These are phyloP conservation scores for Trametes polyzona DNA, from an alignment of 1,284 basidiomycete genomes.

Conservation along the genomic window DNA sequence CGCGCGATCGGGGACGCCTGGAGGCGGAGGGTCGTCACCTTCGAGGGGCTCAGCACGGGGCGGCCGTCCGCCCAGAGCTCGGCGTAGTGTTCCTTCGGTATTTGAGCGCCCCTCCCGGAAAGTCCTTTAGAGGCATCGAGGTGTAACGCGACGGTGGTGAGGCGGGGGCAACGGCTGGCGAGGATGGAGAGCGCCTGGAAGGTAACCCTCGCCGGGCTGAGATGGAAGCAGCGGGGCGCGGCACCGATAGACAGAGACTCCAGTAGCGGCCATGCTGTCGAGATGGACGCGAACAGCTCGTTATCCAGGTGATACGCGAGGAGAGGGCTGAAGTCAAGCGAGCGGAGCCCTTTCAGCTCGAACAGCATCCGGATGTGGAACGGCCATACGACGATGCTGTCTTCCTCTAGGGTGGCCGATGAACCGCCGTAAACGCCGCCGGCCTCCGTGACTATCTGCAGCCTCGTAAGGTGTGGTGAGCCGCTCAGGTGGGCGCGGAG, in stretches of 20 bases:
- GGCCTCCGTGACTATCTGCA: too few relatives aligned
- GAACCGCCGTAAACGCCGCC: too few relatives aligned
- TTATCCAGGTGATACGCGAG: constrained; percentile 2
- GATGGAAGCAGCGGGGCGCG: not conserved
- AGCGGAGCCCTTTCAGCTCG: not conserved
- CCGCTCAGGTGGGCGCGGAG: too few relatives aligned
- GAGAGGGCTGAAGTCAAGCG: not conserved
- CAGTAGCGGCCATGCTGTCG: not conserved
- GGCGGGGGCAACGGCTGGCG: not conserved
- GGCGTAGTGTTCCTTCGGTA: not conserved
- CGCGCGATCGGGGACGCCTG: not conserved
- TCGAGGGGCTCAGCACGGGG: not conserved
- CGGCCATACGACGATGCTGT: not conserved
- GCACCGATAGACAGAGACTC: not conserved
- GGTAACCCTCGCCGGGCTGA: not conserved
- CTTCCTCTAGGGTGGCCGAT: not conserved
- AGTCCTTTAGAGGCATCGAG: not conserved
- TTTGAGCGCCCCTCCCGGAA: not conserved
- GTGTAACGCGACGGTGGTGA: not conserved
- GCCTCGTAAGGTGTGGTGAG: too few relatives aligned
- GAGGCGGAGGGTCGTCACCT: not conserved
- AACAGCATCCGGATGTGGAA: not conserved
- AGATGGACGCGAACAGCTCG: not conserved
- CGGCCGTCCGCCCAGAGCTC: not conserved
- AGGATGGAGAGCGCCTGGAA: not conserved